Base-by-base conservation (phyloP, 345 rosid species). In the Hypericum androsaemum region DNA sequence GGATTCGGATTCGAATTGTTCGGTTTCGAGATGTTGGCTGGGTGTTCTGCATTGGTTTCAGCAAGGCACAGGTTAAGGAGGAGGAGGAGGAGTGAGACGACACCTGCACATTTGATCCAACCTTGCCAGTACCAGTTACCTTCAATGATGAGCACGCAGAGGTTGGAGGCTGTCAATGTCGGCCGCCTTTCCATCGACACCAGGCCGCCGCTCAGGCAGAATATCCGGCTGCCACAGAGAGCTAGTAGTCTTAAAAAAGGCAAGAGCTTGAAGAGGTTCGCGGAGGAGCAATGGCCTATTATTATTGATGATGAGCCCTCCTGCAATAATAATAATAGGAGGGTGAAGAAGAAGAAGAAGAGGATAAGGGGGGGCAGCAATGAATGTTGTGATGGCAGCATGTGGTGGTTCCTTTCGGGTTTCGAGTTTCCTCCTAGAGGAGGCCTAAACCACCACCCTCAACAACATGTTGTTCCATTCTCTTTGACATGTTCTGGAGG, bases 31-130 rank as follows among this genome's bases (percentile, higher is more conserved):
- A 74, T 92, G 98, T 85, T 92, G 98, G 95, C 95, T 65, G 97
- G 98, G 76, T 85, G 94, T 74, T 85, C 97, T 50, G 66, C 95
- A 83, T 67, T 92, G 82, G 61, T 88, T 80, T 92, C 98, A 55
- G 97, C 98, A 37, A 88, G 97, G 77, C 80, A 88, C 74, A 82
- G 97, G 80, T 81, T 92, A 64, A 92, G 85, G 79, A 92, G 85
- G 98, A 88, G 73, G 72, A n/a, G n/a, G n/a, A n/a, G n/a, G n/a
- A n/a, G n/a, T n/a, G n/a, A n/a, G n/a, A n/a, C n/a, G n/a, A n/a
- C 88, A 58, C 14, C 87, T n/a, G 77, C 22, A 46, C 28, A 85
- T 71, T 88, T 81, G 77, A 79, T 77, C 65, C 86, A 73, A 69
- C 79, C 84, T 73, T 82, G 84, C 61, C 82, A 92, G 68, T 88